Conservation (phyloP, 805 yeast species). For the Hanseniaspora jakobsenii region DNA sequence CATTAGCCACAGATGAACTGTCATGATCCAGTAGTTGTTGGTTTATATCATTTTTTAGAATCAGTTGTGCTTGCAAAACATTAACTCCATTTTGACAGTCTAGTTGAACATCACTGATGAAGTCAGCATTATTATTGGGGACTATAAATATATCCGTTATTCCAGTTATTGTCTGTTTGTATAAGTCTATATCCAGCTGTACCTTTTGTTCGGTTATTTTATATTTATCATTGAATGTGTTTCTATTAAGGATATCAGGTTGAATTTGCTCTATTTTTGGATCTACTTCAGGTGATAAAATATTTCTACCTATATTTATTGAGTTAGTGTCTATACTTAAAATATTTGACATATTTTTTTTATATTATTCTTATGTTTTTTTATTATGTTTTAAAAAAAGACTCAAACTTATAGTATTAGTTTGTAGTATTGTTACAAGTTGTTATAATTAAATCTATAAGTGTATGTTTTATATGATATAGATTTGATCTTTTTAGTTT, state of each 20-base stretch:
- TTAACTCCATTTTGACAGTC: constrained; percentile 47
- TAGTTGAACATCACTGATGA: constrained; percentile 47
- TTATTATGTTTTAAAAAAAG: not conserved
- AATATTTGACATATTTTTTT: too few species aligned
- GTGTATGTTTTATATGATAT: too few species aligned
- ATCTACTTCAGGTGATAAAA: too few species aligned
- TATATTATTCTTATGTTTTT: too few species aligned
- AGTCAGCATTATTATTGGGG: constrained; percentile 42
- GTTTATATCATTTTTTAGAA: constrained; percentile 50
- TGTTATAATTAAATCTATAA: too few species aligned
- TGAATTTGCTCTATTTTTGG: not conserved
- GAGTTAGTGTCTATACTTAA: not conserved
- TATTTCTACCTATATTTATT: not conserved
- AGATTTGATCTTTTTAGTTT: too few species aligned
- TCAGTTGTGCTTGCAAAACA: constrained; percentile 34
- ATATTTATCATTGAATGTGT: constrained; percentile 28
- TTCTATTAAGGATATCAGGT: constrained; percentile 5
- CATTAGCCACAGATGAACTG: constrained; percentile 25
- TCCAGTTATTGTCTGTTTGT: constrained; percentile 49
- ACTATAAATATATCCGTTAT: constrained; percentile 71
- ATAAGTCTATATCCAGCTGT: constrained; percentile 64
- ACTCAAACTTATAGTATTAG: too few species aligned
- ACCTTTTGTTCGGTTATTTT: constrained; percentile 78
- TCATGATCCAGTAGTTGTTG: constrained; percentile 40
- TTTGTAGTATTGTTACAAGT: too few species aligned